Evolutionary conservation across 306 rosid species (phyloP), one percentile per base, ranked within the genome.

Genomic region (Corylus heterophylla): DNA sequence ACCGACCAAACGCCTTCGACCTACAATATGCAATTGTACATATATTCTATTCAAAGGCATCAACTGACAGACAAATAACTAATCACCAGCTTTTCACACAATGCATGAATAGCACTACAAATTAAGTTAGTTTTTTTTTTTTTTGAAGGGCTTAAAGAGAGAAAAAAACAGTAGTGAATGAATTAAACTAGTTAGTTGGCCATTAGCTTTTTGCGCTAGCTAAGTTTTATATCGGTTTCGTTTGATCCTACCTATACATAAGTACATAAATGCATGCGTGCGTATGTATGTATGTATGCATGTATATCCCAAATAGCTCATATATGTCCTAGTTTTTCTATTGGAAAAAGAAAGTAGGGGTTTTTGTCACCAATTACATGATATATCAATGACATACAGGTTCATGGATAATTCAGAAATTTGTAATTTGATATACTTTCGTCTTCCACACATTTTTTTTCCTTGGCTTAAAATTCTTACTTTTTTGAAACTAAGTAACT

Each of bases 11-110:
- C 27, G 18, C 69, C 80, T 83, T 31, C 69, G 50, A 80, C 79
- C 85, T 85, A 77, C 78, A 88, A 75, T 51, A 54, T 77, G 74
- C 64, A 86, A 86, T 69, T 81, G 75, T 66, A 35, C 71, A 71
- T 17, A 62, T 72, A 79, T 69, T 51, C 56, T 14, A 18, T 73
- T 73, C 80, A 76, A 48, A 37, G 17, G 61, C 49, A 78, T 59
- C 74, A 54, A 64, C 56, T 55, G 18, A 61, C 54, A 71, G 81
- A 73, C 35, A 71, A 75, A 78, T 71, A 39, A 67, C 16, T 54
- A 63, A 66, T 54, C 42, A 22, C 44, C 11, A 14, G 76, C 52
- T 47, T 59, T 66, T 5, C 58, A 69, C 77, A 73, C 2, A n/a
- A 59, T 59, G 35, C 35, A 22, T 59, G 14, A 59, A 25, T 25